phyloP scores from a whole-genome alignment of 2,329 filamentous ascomycete genomes.

The Keithomyces neogunnii region DNA sequence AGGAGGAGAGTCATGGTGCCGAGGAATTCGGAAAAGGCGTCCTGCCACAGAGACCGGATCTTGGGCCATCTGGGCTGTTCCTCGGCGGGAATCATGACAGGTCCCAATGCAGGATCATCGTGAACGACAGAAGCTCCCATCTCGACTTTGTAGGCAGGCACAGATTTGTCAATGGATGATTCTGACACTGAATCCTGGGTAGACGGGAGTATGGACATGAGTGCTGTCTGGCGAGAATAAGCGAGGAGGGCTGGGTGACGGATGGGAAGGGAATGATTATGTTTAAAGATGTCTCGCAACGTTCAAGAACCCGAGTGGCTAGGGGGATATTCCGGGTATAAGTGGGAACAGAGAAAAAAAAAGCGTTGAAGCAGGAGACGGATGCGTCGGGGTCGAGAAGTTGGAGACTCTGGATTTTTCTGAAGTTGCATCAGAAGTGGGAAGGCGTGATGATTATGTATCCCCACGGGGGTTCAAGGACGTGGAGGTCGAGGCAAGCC shows the following conservation, averaged over 20 bases:
- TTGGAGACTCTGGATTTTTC: not conserved
- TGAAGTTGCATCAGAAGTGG: not conserved
- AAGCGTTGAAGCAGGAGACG: not conserved
- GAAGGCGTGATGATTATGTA: not conserved
- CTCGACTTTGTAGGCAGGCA: conserved; percentile 20
- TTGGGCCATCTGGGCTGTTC: conserved; percentile 38
- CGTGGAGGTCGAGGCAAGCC: not conserved
- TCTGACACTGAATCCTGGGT: conserved; percentile 24
- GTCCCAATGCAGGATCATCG: conserved; percentile 14
- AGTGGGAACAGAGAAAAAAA: not conserved
- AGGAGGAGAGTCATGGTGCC: conserved; percentile 60
- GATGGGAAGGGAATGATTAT: not conserved
- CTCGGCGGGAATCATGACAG: conserved; percentile 11
- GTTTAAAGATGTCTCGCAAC: not conserved
- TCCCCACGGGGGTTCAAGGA: not conserved
- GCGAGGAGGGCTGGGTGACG: not conserved
- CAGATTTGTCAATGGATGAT: conserved; percentile 24
- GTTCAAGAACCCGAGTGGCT: not conserved
- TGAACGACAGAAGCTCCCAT: conserved; percentile 17
- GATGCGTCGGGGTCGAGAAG: not conserved
- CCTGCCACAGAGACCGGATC: conserved; percentile 41
- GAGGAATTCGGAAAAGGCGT: conserved; percentile 59
- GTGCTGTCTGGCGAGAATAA: not conserved
- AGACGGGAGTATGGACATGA: conserved; percentile 20
- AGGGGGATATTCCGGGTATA: not conserved